These are phyloP conservation scores for Rhododendron simsii DNA, from an alignment of 148 eudicot genomes.

Conservation along the genomic window DNA sequence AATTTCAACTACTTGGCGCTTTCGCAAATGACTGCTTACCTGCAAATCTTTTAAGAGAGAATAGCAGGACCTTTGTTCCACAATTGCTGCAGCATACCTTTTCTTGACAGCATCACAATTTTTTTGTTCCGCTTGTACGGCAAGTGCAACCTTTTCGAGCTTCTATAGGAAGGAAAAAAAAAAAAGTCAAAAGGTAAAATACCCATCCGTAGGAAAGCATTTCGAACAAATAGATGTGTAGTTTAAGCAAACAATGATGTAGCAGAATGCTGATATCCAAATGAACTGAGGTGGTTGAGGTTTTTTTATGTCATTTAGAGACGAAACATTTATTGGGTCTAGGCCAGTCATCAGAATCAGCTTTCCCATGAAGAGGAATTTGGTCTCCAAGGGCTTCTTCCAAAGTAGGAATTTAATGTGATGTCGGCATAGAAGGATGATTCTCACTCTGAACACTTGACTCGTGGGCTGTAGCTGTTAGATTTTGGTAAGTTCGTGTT, in stretches of 20 bases:
- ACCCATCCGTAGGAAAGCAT: background rate
- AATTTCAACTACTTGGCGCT: background rate
- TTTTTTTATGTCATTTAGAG: background rate
- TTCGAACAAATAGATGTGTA: background rate
- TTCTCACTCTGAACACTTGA: background rate
- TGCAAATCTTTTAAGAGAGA: constrained; percentile 48
- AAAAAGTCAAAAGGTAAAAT: background rate
- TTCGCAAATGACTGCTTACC: constrained; percentile 21
- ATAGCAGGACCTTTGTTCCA: constrained; percentile 44
- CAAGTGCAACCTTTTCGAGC: constrained; percentile 44
- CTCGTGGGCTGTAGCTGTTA: background rate
- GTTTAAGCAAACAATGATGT: background rate
- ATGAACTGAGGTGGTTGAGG: background rate
- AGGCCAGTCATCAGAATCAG: background rate
- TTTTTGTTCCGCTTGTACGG: constrained; percentile 40
- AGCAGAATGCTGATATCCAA: background rate
- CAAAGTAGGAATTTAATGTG: background rate
- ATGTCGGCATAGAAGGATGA: background rate
- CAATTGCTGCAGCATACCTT: constrained; percentile 41
- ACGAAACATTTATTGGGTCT: background rate
- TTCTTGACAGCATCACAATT: constrained; percentile 42
- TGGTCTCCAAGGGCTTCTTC: background rate
- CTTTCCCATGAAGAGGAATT: background rate
- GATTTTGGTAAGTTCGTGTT: background rate
- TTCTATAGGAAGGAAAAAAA: constrained; percentile 33